Base-by-base conservation (phyloP, 176 grass and related monocot genomes). In the Phyllostachys edulis region DNA sequence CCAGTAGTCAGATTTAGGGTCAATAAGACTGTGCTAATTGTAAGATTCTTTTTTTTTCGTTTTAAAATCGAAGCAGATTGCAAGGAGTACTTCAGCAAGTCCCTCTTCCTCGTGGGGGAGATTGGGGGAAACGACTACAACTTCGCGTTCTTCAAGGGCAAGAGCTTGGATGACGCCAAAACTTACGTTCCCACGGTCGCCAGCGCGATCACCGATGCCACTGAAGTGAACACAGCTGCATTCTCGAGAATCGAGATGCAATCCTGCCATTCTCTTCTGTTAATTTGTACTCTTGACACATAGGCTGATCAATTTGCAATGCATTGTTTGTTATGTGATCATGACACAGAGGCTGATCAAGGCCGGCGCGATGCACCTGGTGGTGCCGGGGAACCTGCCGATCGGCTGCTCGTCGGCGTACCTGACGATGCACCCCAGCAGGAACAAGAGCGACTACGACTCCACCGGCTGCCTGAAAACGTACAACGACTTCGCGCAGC, bases 41-140 rank as follows among this genome's bases (percentile, higher is more conserved):
- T 16, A 29, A 26, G 40, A 23, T 76, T 64, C 40, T 20, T 3
- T 3, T 45, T 5, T 3, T 52, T 4, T 55, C 66, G 66, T 51
- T 7, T 38, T 34, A 6, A 49, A 86, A 78, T 63, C 26, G 61
- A 5, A 9, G 8, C 76, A 94, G 93, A 82, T 71, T 96, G 93
- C 83, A 84, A 88, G 78, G 88, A 90, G 77, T 96, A 73, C 81
- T 96, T 96, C 65, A 83, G 88, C 77, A 85, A 88, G 59, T 83
- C 90, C 10, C 85, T 96, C 32, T 96, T 96, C 87, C 83, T 96
- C 2, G 93, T 96, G 5, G 93, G 93, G 62, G 93, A 96, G 88
- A 96, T 96, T 67, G 93, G 90, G 81, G 90, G 88, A 51, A 95
- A 96, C 79, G 93, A 96, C 86, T 96, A 96, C 76, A 93, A 93